phyloP scores from a whole-genome alignment of 2,329 filamentous ascomycete genomes.

The Seiridium unicorne region DNA sequence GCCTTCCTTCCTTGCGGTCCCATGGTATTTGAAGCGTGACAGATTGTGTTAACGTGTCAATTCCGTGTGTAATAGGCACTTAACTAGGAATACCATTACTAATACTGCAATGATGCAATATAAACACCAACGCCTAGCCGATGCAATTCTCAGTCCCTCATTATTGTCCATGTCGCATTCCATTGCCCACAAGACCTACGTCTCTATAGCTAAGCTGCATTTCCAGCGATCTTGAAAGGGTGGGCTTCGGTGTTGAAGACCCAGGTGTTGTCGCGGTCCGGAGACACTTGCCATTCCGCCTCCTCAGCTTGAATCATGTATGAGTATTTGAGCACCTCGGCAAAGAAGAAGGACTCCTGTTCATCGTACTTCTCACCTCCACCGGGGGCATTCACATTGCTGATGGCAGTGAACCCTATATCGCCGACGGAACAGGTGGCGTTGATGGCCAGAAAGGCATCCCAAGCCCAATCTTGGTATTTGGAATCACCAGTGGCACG shows the following conservation, averaged over 20 bases:
- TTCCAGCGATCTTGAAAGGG: slow-evolving; percentile 25
- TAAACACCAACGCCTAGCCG: neutral
- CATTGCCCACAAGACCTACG: too few relatives aligned
- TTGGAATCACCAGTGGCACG: slow-evolving; percentile 70
- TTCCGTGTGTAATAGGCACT: too few relatives aligned
- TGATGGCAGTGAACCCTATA: slow-evolving; percentile 62
- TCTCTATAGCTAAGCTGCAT: slow-evolving; percentile 17
- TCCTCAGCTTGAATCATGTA: slow-evolving; percentile 70
- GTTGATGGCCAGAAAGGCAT: slow-evolving; percentile 70
- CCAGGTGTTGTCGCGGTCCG: slow-evolving; percentile 43
- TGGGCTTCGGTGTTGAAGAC: slow-evolving; percentile 50
- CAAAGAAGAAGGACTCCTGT: slow-evolving; percentile 87
- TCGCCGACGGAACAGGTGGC: slow-evolving; percentile 59
- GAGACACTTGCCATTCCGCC: slow-evolving; percentile 48
- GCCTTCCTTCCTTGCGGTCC: too few relatives aligned
- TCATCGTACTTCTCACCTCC: slow-evolving; percentile 66
- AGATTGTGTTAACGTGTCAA: too few relatives aligned
- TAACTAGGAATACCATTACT: neutral
- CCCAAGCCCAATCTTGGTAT: slow-evolving; percentile 85
- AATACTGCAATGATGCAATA: neutral
- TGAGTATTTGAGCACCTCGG: slow-evolving; percentile 82
- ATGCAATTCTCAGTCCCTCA: neutral
- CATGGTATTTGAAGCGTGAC: too few relatives aligned
- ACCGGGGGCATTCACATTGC: slow-evolving; percentile 60
- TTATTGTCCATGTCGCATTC: too few relatives aligned